Conservation (phyloP, 2,329 filamentous ascomycete species). For the Arachnomyces sp. region DNA sequence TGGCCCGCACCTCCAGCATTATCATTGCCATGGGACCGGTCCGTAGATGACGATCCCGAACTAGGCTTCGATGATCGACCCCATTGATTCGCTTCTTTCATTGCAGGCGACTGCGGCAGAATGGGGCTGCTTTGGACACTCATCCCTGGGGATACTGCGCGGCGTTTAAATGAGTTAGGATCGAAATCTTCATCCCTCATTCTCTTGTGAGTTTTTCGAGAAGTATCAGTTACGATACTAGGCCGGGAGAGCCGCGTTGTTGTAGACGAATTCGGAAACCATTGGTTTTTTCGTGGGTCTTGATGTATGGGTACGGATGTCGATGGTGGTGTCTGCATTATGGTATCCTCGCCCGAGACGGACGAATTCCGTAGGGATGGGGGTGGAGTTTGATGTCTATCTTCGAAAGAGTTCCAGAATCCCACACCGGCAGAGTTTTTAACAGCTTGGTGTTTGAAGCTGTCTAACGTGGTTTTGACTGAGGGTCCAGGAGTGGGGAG, state of each 20-base stretch:
- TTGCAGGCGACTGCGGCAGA: constrained; percentile 69
- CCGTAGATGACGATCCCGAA: constrained; percentile 41
- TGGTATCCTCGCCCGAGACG: constrained; percentile 32
- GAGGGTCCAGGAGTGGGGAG: constrained; percentile 19
- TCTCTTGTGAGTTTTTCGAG: constrained; percentile 46
- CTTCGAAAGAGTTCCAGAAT: constrained; percentile 76
- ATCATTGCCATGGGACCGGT: constrained; percentile 41
- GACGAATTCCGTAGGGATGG: constrained; percentile 45
- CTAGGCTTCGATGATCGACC: constrained; percentile 61
- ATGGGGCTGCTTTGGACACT: constrained; percentile 86
- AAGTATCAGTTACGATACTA: constrained; percentile 46
- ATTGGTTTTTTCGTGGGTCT: not conserved
- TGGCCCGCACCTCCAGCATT: constrained; percentile 47
- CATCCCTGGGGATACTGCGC: constrained; percentile 85
- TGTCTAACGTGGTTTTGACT: constrained; percentile 47
- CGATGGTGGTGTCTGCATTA: constrained; percentile 34
- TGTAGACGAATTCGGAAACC: constrained; percentile 53
- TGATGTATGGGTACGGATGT: constrained; percentile 16
- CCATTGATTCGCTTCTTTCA: constrained; percentile 64
- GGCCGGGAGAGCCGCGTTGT: constrained; percentile 56
- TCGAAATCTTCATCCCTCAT: constrained; percentile 87
- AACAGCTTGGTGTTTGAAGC: constrained; percentile 67
- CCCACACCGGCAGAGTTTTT: constrained; percentile 64
- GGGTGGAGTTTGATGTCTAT: constrained; percentile 59
- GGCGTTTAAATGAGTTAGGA: constrained; percentile 76